Conservation (phyloP, 306 rosid genomes). For the Fagus sylvatica region DNA sequence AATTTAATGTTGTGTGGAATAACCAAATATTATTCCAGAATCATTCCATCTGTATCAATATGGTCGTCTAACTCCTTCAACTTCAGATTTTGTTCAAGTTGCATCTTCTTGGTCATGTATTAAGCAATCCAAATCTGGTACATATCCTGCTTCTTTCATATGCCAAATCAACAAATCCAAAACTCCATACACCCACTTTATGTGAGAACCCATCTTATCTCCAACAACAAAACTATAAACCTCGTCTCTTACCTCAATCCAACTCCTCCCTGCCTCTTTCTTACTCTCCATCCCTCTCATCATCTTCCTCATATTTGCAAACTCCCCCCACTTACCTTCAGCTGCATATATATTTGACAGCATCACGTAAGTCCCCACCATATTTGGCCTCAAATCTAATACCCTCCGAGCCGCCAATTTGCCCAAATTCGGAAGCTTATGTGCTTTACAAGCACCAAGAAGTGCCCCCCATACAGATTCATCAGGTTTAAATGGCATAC, state of each 20-base stretch:
- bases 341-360: constrained; percentile 71
- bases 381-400: constrained; percentile 56
- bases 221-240: constrained; percentile 65
- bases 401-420: constrained; percentile 56
- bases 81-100: constrained; percentile 39
- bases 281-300: constrained; percentile 58
- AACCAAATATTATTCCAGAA: constrained; percentile 5
- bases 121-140: constrained; percentile 43
- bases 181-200: constrained; percentile 43
- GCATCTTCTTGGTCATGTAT: constrained; percentile 43
- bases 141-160: constrained; percentile 52
- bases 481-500: constrained; percentile 65
- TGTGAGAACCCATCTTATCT: constrained; percentile 53
- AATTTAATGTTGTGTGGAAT: constrained; percentile 6
- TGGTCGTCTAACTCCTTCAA: background rate
- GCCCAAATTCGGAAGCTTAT: constrained; percentile 49
- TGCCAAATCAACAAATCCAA: constrained; percentile 53
- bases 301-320: constrained; percentile 56
- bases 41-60: background rate
- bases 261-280: constrained; percentile 69
- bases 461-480: constrained; percentile 74
- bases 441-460: constrained; percentile 79
- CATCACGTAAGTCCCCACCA: constrained; percentile 56
- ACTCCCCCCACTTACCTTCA: constrained; percentile 68
- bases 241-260: constrained; percentile 70